phyloP scores from a whole-genome alignment of 257 asterid species.

The Solanum medicagineum region DNA sequence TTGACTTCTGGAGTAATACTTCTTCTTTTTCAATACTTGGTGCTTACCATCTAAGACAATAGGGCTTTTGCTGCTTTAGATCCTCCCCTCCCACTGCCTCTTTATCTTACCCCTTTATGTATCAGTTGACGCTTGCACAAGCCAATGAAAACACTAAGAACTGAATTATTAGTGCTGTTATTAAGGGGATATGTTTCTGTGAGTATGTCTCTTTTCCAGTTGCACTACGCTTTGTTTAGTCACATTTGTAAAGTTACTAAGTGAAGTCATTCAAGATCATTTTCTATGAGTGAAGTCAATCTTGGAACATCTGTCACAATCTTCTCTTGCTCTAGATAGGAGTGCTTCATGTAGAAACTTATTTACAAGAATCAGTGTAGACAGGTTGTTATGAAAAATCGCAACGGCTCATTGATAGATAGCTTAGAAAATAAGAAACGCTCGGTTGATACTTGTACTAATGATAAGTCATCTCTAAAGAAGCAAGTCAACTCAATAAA shows the following conservation, averaged over 20 bases:
- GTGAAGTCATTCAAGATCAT: constrained; percentile 48
- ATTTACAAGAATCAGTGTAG: constrained; percentile 2
- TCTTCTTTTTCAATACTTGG: too few species aligned
- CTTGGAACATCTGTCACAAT: constrained; percentile 16
- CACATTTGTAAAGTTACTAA: constrained; percentile 1
- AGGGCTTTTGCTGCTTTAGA: too few species aligned
- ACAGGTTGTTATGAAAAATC: constrained; percentile 4
- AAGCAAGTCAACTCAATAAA: constrained; percentile 10
- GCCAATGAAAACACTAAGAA: too few species aligned
- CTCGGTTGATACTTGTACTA: constrained; percentile 8
- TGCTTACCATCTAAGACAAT: too few species aligned
- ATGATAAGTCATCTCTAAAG: constrained; percentile 8
- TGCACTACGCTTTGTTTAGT: too few species aligned
- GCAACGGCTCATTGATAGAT: constrained; percentile 2
- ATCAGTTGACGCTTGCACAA: too few species aligned
- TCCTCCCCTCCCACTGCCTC: too few species aligned
- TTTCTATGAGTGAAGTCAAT: constrained; percentile 40
- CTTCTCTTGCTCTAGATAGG: constrained; percentile 25
- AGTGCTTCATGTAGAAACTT: constrained; percentile 37
- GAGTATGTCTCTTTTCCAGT: too few species aligned
- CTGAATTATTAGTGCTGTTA: too few species aligned
- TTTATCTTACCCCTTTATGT: too few species aligned
- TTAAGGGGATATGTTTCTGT: too few species aligned
- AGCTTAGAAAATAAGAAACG: constrained; percentile 18
- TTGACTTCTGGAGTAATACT: too few species aligned